Evolutionary conservation across 202 grass and related monocot genomes (phyloP).

Genomic region (Cymbopogon flexuosus): DNA sequence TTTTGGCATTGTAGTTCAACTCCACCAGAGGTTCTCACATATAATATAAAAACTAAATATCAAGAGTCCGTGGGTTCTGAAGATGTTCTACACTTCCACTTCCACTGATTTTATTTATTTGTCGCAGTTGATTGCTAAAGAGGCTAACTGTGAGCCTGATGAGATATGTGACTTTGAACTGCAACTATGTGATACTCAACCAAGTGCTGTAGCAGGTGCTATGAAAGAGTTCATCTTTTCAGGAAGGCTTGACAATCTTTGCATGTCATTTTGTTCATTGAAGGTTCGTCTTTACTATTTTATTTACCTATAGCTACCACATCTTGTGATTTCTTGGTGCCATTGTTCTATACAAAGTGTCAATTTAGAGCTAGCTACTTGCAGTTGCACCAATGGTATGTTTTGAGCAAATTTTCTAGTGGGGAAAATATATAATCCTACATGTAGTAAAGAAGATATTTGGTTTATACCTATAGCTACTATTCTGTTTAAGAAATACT

Average conservation of each 20-base stretch:
- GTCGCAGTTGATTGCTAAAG: conserved; percentile 65
- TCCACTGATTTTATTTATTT: conserved; percentile 23
- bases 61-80: background rate
- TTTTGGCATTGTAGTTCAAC: background rate
- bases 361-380: background rate
- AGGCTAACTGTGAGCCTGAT: conserved; percentile 67
- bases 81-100: background rate
- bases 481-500: background rate
- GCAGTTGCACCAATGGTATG: background rate
- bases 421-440: background rate
- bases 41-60: conserved; percentile 19
- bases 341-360: background rate
- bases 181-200: conserved; percentile 92
- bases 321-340: background rate
- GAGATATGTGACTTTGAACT: conserved; percentile 90
- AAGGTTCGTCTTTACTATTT: conserved; percentile 14
- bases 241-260: conserved; percentile 95
- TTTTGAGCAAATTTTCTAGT: background rate
- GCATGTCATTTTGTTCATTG: conserved; percentile 96
- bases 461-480: background rate
- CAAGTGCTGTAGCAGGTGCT: conserved; percentile 70
- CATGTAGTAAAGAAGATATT: background rate
- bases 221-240: conserved; percentile 98
- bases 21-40: background rate
- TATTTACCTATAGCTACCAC: background rate